Percentiles rank a stretch among this genome's conserved stretches.
These are phyloP conservation scores for Plasmodium cynomolgi DNA, from an alignment of 169 alveolate species.

Conservation along the genomic window DNA sequence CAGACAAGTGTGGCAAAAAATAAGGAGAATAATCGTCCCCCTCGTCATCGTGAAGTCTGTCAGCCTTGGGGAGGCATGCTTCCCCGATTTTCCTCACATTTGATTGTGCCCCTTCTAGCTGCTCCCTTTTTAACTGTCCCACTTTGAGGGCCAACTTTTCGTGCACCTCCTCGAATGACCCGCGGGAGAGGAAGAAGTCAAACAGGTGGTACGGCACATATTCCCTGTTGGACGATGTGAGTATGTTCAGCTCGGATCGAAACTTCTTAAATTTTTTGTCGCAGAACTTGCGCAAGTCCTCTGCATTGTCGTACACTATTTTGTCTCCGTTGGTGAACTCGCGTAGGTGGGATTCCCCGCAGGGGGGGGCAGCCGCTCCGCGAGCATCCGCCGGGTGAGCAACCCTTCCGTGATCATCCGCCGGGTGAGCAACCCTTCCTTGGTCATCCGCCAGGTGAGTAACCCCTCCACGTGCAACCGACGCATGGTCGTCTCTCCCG, in stretches of 20 bases:
- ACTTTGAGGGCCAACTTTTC: not conserved
- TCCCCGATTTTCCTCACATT: not conserved
- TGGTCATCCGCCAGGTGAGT: no score
- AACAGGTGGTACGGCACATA: slow-evolving; percentile 61
- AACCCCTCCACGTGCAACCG: not conserved
- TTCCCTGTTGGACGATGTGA: slow-evolving; percentile 67
- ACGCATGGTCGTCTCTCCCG: not conserved
- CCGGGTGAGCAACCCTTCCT: no score
- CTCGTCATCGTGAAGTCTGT: not conserved
- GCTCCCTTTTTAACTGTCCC: not conserved
- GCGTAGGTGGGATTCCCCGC: not conserved
- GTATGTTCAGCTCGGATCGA: slow-evolving; percentile 24
- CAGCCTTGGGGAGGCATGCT: not conserved
- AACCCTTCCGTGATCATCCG: no score
- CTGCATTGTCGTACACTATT: slow-evolving; percentile 29
- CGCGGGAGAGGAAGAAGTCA: slow-evolving; percentile 23
- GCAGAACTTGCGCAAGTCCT: slow-evolving; percentile 25
- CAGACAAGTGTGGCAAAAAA: not conserved
- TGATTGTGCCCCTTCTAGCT: not conserved
- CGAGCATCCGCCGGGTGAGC: no score
- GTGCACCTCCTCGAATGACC: not conserved
- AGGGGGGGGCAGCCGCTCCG: not conserved
- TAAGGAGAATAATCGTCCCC: not conserved
- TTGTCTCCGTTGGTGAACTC: slow-evolving; percentile 40
- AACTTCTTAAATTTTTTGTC: slow-evolving; percentile 23